These are phyloP conservation scores for Funneliformis mosseae DNA, from an alignment of 192 early-diverging fungal genomes.

Conservation along the genomic window DNA sequence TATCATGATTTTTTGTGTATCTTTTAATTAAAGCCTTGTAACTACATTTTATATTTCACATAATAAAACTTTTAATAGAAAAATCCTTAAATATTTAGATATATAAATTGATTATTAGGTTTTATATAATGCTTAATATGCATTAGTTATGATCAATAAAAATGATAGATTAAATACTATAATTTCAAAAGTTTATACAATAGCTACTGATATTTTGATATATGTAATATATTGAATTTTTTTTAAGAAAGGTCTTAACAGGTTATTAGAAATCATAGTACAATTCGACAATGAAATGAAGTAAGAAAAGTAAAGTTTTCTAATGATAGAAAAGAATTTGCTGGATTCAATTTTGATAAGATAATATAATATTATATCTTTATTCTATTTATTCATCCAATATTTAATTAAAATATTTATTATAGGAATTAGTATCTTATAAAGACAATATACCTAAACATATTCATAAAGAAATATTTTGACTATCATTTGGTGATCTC, in stretches of 20 bases:
- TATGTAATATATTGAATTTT: neutral
- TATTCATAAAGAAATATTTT: too few species aligned
- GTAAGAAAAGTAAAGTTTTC: too few species aligned
- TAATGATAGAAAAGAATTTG: too few species aligned
- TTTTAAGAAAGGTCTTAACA: neutral
- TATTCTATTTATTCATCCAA: too few species aligned
- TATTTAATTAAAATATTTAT: too few species aligned
- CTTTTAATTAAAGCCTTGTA: neutral
- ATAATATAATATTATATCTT: too few species aligned
- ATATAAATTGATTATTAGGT: too few species aligned
- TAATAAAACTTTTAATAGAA: neutral
- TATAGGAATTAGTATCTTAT: too few species aligned
- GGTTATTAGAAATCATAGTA: neutral
- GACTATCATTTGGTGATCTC: too few species aligned
- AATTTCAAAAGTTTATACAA: neutral
- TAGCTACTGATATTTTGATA: neutral
- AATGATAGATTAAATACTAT: neutral
- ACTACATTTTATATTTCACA: neutral
- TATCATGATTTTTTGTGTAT: neutral
- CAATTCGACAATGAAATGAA: too few species aligned
- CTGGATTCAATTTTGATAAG: too few species aligned
- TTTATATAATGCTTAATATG: neutral
- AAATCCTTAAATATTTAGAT: neutral
- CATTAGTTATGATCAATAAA: neutral
- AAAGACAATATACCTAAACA: too few species aligned